Conservation (phyloP, 495 filamentous ascomycete genomes). For the Neurospora africana region DNA sequence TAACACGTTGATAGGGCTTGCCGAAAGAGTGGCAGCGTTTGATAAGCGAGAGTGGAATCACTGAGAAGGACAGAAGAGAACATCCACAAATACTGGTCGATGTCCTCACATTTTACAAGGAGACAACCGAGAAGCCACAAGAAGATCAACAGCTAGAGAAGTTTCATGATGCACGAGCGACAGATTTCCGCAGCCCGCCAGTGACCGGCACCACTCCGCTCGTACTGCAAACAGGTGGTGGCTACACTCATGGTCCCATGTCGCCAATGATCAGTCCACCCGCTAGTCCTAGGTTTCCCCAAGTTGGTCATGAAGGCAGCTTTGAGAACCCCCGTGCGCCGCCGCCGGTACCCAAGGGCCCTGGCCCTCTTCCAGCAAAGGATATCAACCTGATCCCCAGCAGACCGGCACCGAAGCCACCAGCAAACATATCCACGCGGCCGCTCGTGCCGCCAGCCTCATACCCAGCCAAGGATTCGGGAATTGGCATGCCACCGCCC, state of each 20-base stretch:
- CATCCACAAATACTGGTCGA: conserved; percentile 91
- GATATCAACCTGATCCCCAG: conserved; percentile 49
- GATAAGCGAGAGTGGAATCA: conserved; percentile 90
- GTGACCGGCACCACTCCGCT: conserved; percentile 33
- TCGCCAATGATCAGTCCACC: conserved; percentile 69
- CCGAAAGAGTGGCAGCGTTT: conserved; percentile 97
- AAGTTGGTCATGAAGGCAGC: conserved; percentile 74
- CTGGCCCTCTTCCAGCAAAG: conserved; percentile 31
- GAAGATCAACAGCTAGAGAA: conserved; percentile 92
- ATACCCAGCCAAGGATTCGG: conserved; percentile 41
- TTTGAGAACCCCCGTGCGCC: conserved; percentile 95
- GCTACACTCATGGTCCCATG: conserved; percentile 33
- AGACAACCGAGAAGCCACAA: conserved; percentile 66
- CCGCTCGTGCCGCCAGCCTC: conserved; percentile 34
- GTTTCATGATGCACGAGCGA: conserved; percentile 71
- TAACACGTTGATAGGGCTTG: conserved; percentile 53
- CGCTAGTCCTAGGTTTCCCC: conserved; percentile 83
- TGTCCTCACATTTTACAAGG: conserved; percentile 93
- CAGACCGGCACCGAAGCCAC: conserved; percentile 57
- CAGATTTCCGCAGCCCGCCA: conserved; percentile 41
- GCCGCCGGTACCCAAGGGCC: conserved; percentile 68
- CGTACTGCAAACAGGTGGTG: conserved; percentile 32
- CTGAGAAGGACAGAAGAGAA: conserved; percentile 89
- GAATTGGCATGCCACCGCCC: conserved; percentile 42
- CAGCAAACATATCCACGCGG: conserved; percentile 38